These are phyloP conservation scores for Myxozyma geophila DNA, from an alignment of 805 yeast species.

Conservation along the genomic window DNA sequence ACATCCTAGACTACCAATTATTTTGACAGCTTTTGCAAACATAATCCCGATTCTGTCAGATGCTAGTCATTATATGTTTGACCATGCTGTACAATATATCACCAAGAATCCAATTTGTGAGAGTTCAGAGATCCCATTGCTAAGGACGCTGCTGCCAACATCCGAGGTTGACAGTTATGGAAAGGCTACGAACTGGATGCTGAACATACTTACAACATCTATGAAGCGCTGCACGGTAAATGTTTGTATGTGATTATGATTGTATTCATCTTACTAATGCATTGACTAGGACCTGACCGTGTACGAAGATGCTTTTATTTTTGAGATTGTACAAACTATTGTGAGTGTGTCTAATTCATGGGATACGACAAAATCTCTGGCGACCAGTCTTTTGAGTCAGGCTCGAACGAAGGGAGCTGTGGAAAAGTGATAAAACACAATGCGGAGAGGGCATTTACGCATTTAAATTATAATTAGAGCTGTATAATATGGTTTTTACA, in stretches of 20 bases:
- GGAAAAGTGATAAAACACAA: neutral
- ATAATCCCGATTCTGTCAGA: conserved; percentile 61
- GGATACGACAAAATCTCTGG: conserved; percentile 17
- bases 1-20: neutral
- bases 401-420: neutral
- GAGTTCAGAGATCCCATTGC: conserved; percentile 18
- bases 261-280: neutral
- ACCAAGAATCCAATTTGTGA: conserved; percentile 9
- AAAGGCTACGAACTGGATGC: conserved; percentile 25
- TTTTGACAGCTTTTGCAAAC: conserved; percentile 54
- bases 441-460: too few species aligned
- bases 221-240: conserved; percentile 17
- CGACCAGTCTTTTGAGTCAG: conserved; percentile 1
- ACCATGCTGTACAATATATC: conserved; percentile 50
- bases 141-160: conserved; percentile 12
- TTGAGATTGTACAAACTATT: conserved; percentile 25
- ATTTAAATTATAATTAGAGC: too few species aligned
- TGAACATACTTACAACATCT: conserved; percentile 10
- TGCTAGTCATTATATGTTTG: conserved; percentile 78
- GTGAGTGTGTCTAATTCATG: conserved; percentile 13
- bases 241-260: neutral
- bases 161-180: conserved; percentile 17
- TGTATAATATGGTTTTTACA: too few species aligned
- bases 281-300: conserved; percentile 10
- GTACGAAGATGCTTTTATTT: conserved; percentile 12